phyloP scores from a whole-genome alignment of 75 land plant species.

The Sequoiadendron giganteum region DNA sequence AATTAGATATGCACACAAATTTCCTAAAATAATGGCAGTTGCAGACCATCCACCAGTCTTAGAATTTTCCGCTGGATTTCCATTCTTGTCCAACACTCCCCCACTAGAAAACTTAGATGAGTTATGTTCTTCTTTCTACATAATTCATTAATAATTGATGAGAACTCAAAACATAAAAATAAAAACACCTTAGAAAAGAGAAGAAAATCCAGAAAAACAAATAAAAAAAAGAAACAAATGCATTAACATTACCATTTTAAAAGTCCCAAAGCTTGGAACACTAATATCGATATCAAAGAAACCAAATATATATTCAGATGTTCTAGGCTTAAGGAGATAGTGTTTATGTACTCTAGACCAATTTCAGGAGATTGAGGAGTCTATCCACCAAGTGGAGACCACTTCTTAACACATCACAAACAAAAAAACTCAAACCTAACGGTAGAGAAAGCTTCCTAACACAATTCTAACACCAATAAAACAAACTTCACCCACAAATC shows the following conservation, averaged over 20 bases:
- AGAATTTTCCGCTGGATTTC: constrained; percentile 70
- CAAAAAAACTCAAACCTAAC: neutral
- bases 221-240: neutral
- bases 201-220: no score
- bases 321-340: neutral
- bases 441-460: neutral
- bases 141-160: neutral
- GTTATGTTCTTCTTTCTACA: neutral
- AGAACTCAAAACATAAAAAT: no score
- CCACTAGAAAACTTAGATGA: constrained; percentile 6
- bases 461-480: no score
- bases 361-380: no score
- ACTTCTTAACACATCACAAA: no score
- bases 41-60: constrained; percentile 84
- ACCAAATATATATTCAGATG: neutral
- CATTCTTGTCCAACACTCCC: constrained; percentile 47
- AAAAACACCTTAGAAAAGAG: no score
- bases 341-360: no score
- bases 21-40: constrained; percentile 74
- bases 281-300: neutral
- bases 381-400: no score
- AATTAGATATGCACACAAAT: neutral
- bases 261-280: neutral
- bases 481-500: no score
- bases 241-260: neutral